phyloP scores from a whole-genome alignment of 352 stramenopile genomes.

The Phytophthora nicotianae region DNA sequence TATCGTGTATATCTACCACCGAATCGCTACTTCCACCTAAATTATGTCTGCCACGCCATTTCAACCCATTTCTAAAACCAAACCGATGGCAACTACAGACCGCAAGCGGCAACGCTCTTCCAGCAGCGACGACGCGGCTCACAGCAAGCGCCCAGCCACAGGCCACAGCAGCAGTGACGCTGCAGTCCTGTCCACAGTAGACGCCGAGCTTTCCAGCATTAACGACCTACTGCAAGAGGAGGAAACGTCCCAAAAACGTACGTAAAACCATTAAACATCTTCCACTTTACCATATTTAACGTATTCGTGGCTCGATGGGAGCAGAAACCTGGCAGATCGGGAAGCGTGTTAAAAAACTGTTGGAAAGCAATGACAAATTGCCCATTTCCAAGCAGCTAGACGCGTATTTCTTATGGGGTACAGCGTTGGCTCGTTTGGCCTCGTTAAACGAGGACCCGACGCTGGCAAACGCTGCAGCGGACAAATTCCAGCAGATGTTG shows the following conservation, averaged over 20 bases:
- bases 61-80: not conserved
- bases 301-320: conserved; percentile 7
- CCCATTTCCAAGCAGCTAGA: conserved; percentile 62
- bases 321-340: conserved; percentile 87
- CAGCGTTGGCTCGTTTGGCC: conserved; percentile 70
- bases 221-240: conserved; percentile 71
- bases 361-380: conserved; percentile 66
- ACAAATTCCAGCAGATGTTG: conserved; percentile 87
- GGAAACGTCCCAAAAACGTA: conserved; percentile 66
- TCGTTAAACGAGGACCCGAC: conserved; percentile 80
- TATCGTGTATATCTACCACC: not conserved
- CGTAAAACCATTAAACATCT: conserved; percentile 3
- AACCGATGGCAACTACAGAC: conserved; percentile 14
- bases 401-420: conserved; percentile 84
- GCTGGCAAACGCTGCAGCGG: conserved; percentile 66
- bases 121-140: conserved; percentile 2
- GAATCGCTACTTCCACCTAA: not conserved
- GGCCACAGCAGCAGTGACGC: not conserved
- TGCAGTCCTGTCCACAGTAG: conserved; percentile 9
- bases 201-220: conserved; percentile 48
- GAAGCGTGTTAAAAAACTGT: conserved; percentile 81
- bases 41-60: not conserved
- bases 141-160: conserved; percentile 4
- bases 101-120: conserved; percentile 16
- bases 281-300: conserved; percentile 4